Conservation (phyloP, 345 rosid species). For the Excoecaria agallocha region DNA sequence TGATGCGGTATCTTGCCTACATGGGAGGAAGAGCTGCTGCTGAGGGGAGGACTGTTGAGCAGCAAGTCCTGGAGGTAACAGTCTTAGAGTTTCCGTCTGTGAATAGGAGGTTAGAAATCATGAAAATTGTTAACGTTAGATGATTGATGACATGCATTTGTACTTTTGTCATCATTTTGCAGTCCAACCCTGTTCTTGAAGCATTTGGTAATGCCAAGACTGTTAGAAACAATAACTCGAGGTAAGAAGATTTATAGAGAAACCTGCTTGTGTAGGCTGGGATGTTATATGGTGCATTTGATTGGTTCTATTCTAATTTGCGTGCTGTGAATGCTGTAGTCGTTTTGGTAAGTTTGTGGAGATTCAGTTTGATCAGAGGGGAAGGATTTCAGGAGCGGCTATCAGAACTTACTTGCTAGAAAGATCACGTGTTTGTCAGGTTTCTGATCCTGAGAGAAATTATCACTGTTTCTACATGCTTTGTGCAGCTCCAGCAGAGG, state of each 20-base stretch:
- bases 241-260: constrained; percentile 44
- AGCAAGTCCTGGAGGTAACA: constrained; percentile 94
- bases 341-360: constrained; percentile 99
- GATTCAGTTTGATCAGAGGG: constrained; percentile 83
- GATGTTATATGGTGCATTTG: background rate
- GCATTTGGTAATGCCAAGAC: constrained; percentile 99
- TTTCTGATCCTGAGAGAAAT: constrained; percentile 97
- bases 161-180: constrained; percentile 32
- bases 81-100: constrained; percentile 11
- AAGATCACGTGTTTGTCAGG: constrained; percentile 99
- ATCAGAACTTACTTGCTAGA: constrained; percentile 94
- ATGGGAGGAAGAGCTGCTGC: constrained; percentile 97
- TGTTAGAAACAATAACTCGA: constrained; percentile 93
- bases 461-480: constrained; percentile 99
- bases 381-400: constrained; percentile 98
- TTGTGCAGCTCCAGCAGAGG: constrained; percentile 96
- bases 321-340: constrained; percentile 43
- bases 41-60: constrained; percentile 96
- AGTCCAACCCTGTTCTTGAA: constrained; percentile 99
- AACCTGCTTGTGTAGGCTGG: background rate
- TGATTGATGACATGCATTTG: background rate
- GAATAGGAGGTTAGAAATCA: background rate
- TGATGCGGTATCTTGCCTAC: constrained; percentile 96
- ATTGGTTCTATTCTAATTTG: constrained; percentile 24
- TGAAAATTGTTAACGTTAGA: constrained; percentile 6